A percentile compares a stretch with the other conserved stretches of the same genome.
phyloP scores from a whole-genome alignment of 1,284 basidiomycete species.

The Rhodotorula sp. region DNA sequence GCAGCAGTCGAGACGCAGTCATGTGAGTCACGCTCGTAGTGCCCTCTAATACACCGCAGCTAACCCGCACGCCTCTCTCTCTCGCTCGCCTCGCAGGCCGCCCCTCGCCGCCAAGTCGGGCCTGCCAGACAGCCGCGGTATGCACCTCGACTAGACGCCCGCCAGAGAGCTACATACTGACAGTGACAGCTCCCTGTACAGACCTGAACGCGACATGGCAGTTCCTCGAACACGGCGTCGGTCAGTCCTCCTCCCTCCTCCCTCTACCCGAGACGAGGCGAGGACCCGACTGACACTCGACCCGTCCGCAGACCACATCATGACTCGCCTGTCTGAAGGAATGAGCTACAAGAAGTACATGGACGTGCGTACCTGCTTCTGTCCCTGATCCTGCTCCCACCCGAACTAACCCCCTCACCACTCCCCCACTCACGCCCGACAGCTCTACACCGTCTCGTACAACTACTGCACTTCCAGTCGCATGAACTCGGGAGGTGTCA shows the following conservation, averaged over 20 bases:
- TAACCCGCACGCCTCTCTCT: not conserved
- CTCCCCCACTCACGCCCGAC: not conserved
- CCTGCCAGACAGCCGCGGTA: conserved; percentile 15
- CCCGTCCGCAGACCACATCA: conserved; percentile 69
- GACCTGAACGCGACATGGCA: conserved; percentile 83
- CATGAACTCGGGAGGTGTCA: conserved; percentile 62
- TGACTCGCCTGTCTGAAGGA: conserved; percentile 79
- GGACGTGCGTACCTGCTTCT: conserved; percentile 54
- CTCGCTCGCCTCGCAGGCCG: not conserved
- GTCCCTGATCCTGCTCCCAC: too few relatives aligned
- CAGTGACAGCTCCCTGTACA: not conserved
- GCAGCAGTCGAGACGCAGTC: too few relatives aligned
- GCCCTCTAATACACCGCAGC: too few relatives aligned
- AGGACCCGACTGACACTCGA: not conserved
- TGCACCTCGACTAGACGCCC: too few relatives aligned
- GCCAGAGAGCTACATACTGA: too few relatives aligned
- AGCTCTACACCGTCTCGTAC: conserved; percentile 66
- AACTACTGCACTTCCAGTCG: conserved; percentile 94
- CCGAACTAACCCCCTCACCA: not conserved
- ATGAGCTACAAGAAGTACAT: conserved; percentile 92
- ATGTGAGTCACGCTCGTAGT: too few relatives aligned
- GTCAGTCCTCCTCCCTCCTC: conserved; percentile 10
- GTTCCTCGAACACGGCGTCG: conserved; percentile 80
- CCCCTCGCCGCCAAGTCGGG: not conserved
- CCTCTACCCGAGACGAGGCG: not conserved